Evolutionary conservation across 306 rosid species (phyloP).

Genomic region (Corylus americana): DNA sequence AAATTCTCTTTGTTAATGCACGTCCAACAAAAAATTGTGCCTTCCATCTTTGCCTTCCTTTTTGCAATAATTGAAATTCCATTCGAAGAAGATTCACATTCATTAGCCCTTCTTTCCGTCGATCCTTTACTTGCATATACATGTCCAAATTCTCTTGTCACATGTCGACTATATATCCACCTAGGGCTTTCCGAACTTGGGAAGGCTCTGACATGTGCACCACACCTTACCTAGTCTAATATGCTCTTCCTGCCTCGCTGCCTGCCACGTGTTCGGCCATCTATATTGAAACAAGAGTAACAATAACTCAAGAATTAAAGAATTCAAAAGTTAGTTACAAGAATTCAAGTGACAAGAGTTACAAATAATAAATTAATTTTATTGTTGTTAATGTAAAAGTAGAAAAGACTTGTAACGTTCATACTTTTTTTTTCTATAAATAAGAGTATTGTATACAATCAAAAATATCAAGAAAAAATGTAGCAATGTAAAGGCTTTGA

Average conservation of each 20-base stretch:
- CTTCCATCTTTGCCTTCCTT: conserved; percentile 41
- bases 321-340: too few species aligned
- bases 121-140: not conserved
- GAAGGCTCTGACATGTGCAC: conserved; percentile 18
- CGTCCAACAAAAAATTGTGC: conserved; percentile 43
- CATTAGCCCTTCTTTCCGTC: conserved; percentile 20
- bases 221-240: conserved; percentile 1
- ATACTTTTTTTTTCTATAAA: too few species aligned
- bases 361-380: too few species aligned
- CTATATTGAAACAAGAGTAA: conserved; percentile 10
- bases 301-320: too few species aligned
- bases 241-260: conserved; percentile 14
- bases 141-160: conserved; percentile 14
- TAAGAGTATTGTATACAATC: too few species aligned
- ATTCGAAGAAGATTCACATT: conserved; percentile 73
- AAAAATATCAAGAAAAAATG: too few species aligned
- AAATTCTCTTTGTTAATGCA: conserved; percentile 40
- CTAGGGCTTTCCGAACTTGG: conserved; percentile 2
- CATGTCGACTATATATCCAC: not conserved
- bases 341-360: too few species aligned
- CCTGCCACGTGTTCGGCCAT: conserved; percentile 26
- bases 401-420: too few species aligned
- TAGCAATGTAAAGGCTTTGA: too few species aligned
- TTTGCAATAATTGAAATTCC: conserved; percentile 80
- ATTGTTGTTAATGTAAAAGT: too few species aligned